Conservation (phyloP, 352 stramenopile genomes). For the Peronospora farinosa region DNA sequence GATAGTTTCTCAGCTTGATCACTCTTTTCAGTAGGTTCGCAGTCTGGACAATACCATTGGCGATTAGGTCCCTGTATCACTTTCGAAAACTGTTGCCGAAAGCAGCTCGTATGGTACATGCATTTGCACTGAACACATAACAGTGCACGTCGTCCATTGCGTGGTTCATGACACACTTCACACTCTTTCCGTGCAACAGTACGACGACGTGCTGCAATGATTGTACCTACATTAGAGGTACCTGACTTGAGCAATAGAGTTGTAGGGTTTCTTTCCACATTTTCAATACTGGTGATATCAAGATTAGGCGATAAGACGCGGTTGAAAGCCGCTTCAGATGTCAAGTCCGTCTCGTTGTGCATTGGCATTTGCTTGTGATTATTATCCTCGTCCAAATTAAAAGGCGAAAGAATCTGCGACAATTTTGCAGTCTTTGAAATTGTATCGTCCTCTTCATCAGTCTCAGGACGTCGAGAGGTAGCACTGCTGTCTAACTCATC, state of each 20-base stretch:
- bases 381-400: constrained; percentile 15
- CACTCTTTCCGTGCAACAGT: constrained; percentile 67
- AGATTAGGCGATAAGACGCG: constrained; percentile 22
- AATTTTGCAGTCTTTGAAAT: not conserved
- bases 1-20: constrained; percentile 29
- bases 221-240: constrained; percentile 54
- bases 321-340: constrained; percentile 22
- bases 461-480: constrained; percentile 42
- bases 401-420: not conserved
- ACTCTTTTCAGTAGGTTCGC: constrained; percentile 39
- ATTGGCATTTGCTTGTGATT: constrained; percentile 5
- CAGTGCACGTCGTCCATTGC: constrained; percentile 69
- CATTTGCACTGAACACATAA: constrained; percentile 73
- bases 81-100: constrained; percentile 71
- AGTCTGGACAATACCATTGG: constrained; percentile 80
- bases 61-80: constrained; percentile 51
- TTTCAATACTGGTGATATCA: constrained; percentile 15
- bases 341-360: constrained; percentile 32
- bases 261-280: constrained; percentile 25
- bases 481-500: constrained; percentile 67
- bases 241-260: constrained; percentile 41
- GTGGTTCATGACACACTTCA: constrained; percentile 63
- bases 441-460: constrained; percentile 39
- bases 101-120: constrained; percentile 84
- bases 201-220: constrained; percentile 59